Evolutionary conservation across 192 early-diverging fungal species (phyloP).

Genomic region (Phlyctochytrium planicorne): DNA sequence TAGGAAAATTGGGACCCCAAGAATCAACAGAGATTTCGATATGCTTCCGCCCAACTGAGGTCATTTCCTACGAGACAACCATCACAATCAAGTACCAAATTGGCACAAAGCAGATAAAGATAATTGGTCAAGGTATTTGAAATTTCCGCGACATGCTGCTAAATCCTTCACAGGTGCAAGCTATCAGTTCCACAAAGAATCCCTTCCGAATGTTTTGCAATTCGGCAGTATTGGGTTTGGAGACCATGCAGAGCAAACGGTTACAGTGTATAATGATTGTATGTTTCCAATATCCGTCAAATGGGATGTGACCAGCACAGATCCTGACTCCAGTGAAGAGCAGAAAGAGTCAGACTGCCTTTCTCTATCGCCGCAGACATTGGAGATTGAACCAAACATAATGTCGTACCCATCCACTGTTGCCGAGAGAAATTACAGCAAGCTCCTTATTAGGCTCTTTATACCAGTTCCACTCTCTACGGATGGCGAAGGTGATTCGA

Average conservation of each 20-base stretch:
- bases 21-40: constrained; percentile 23
- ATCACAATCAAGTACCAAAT: constrained; percentile 38
- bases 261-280: constrained; percentile 28
- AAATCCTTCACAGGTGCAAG: constrained; percentile 30
- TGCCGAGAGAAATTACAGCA: constrained; percentile 9
- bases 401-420: background rate
- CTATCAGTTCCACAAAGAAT: constrained; percentile 31
- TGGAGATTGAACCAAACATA: constrained; percentile 9
- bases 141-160: background rate
- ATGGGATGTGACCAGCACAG: constrained; percentile 12
- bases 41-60: constrained; percentile 32
- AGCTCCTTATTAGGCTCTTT: constrained; percentile 14
- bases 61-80: constrained; percentile 19
- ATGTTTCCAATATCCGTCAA: constrained; percentile 18
- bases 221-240: constrained; percentile 37
- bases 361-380: constrained; percentile 5
- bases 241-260: constrained; percentile 1
- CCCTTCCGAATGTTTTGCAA: constrained; percentile 35
- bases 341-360: background rate
- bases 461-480: constrained; percentile 21
- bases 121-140: constrained; percentile 29
- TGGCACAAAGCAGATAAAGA: constrained; percentile 28
- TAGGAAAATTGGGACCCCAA: constrained; percentile 34
- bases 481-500: constrained; percentile 20
- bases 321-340: constrained; percentile 10